phyloP scores from a whole-genome alignment of 345 rosid species.

The Psidium friedrichsthalianum region DNA sequence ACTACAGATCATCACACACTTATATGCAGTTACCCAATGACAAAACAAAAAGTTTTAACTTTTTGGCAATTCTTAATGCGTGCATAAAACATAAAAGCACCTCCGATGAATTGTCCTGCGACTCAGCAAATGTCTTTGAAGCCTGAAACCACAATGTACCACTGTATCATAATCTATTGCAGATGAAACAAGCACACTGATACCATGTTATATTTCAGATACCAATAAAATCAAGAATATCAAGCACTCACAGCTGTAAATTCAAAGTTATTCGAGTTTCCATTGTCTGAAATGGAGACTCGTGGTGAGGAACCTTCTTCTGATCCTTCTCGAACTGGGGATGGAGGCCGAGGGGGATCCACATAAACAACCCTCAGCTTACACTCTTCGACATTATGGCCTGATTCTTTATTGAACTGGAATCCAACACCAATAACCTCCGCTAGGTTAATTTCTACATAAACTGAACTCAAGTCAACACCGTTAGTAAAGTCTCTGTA shows the following conservation, averaged over 20 bases:
- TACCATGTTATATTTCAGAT: background rate
- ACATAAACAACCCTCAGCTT: slow-evolving; percentile 80
- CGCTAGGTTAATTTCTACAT: background rate
- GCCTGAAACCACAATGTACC: slow-evolving; percentile 22
- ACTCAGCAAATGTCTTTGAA: slow-evolving; percentile 30
- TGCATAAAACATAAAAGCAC: slow-evolving; percentile 16
- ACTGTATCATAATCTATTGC: slow-evolving; percentile 1
- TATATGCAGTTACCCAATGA: background rate
- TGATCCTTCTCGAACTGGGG: slow-evolving; percentile 76
- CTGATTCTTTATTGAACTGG: slow-evolving; percentile 70
- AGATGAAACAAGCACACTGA: background rate
- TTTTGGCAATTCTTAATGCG: background rate
- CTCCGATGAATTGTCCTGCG: slow-evolving; percentile 47
- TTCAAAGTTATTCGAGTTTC: slow-evolving; percentile 36
- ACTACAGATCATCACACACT: background rate
- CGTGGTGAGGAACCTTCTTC: slow-evolving; percentile 86
- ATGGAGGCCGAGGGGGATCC: slow-evolving; percentile 69
- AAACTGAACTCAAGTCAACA: background rate
- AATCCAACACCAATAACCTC: background rate
- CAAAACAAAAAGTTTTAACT: background rate
- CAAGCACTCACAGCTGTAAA: slow-evolving; percentile 21
- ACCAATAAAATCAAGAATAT: background rate
- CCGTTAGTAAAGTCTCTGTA: background rate
- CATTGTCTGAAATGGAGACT: slow-evolving; percentile 64
- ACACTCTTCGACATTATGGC: slow-evolving; percentile 65